Base-by-base conservation (phyloP, 176 grass and related monocot species). In the Typha latifolia region DNA sequence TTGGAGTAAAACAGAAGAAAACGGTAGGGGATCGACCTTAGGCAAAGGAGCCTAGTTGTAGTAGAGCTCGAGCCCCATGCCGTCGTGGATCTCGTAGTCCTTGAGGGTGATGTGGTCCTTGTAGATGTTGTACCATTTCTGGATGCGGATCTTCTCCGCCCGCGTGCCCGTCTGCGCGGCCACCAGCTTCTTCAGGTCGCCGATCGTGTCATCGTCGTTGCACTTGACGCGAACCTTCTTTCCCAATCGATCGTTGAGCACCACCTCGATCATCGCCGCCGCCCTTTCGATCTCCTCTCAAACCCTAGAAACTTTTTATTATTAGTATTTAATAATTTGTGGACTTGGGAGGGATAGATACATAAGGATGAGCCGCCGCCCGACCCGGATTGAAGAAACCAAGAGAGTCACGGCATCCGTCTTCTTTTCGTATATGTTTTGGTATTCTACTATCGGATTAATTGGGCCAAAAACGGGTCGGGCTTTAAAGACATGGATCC, bases 141-240 rank as follows among this genome's bases (percentile, higher is more conserved):
- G 85, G 83, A 97, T 97, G 47, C 93, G 85, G 75, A 92, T 92
- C 93, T 97, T 96, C 75, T 96, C 93, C n/a, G 93, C 48, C 15
- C 93, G 72, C 49, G 88, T 96, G 66, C 93, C 93, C 14, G 93
- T 96, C 77, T 91, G 93, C 80, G 93, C 93, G 62, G 88, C 93
- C 65, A 91, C 93, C n/a, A 97, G 93, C 93, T 97, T 92, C 83
- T 97, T 92, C 21, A 97, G 93, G 83, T 97, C 93, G 69, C 88
- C 93, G 61, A 97, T 97, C 72, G 93, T 97, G 85, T 97, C 93
- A 75, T 97, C 93, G 32, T 97, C 93, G 93, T 97, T 97, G 93
- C 93, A 97, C 88, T 97, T 97, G 27, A 97, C 88, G 51, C 93
- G 78, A 69, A 97, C 93, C 88, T 97, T 97, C 85, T 97, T 97